phyloP scores from a whole-genome alignment of 192 early-diverging fungal genomes.

The Umbelopsis vinacea region DNA sequence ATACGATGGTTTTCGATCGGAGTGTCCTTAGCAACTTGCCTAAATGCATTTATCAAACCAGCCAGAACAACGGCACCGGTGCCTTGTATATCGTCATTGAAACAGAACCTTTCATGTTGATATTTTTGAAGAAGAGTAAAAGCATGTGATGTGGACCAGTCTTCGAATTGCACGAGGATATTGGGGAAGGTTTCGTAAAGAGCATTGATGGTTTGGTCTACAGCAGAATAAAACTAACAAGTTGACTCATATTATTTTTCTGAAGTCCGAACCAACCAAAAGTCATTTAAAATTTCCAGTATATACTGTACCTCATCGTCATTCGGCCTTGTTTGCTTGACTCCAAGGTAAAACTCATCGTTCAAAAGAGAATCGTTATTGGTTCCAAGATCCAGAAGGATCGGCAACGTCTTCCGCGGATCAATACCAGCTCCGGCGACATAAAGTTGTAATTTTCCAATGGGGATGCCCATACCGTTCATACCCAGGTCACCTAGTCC shows the following conservation, averaged over 20 bases:
- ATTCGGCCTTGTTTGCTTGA: constrained; percentile 26
- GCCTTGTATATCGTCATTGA: constrained; percentile 95
- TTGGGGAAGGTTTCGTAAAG: constrained; percentile 72
- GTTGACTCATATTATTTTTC: neutral
- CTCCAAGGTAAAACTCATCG: constrained; percentile 44
- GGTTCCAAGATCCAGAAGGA: constrained; percentile 43
- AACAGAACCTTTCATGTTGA: constrained; percentile 74
- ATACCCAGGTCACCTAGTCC: constrained; percentile 94
- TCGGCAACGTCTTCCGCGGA: constrained; percentile 41
- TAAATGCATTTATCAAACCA: constrained; percentile 87
- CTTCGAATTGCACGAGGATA: constrained; percentile 93
- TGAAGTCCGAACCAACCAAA: neutral
- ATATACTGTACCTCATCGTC: constrained; percentile 7
- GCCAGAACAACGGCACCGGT: constrained; percentile 90
- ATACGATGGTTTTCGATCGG: constrained; percentile 77
- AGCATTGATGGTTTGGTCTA: constrained; percentile 82
- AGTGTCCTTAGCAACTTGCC: constrained; percentile 61
- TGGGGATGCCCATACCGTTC: constrained; percentile 93
- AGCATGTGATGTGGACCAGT: constrained; percentile 88
- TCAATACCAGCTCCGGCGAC: constrained; percentile 44
- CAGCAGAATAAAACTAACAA: constrained; percentile 74
- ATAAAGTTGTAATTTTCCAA: constrained; percentile 79
- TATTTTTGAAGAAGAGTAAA: constrained; percentile 81
- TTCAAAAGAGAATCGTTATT: constrained; percentile 39
- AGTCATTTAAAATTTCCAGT: neutral